phyloP scores from a whole-genome alignment of 306 rosid species.

The Cotoneaster glaucophyllus region DNA sequence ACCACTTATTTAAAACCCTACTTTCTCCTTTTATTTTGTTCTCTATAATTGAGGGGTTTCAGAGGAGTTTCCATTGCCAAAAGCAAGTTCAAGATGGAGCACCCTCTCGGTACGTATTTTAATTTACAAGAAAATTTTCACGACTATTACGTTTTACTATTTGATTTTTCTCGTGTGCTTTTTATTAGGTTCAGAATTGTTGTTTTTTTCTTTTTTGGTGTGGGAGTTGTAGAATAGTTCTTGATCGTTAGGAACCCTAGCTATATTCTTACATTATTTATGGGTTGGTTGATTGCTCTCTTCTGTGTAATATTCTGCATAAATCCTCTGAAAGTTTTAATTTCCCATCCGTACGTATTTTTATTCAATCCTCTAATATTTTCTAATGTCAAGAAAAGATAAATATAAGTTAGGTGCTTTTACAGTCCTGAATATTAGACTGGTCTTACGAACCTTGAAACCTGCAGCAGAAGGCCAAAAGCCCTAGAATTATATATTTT shows the following conservation, averaged over 20 bases:
- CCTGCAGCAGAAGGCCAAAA: not conserved
- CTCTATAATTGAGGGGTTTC: not conserved
- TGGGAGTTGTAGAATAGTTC: not conserved
- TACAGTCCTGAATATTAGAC: not conserved
- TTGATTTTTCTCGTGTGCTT: not conserved
- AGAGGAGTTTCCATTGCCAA: constrained; percentile 32
- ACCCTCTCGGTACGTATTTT: constrained; percentile 38
- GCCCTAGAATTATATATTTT: not conserved
- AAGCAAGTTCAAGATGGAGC: constrained; percentile 35
- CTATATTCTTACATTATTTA: not conserved
- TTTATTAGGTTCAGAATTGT: not conserved
- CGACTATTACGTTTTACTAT: not conserved
- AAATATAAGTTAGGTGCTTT: not conserved
- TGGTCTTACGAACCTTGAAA: not conserved
- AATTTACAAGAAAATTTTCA: not conserved
- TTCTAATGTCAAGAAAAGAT: not conserved
- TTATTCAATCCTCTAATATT: not conserved
- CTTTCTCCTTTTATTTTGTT: not conserved
- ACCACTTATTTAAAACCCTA: constrained; percentile 4
- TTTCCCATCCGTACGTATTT: not conserved
- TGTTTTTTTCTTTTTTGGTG: not conserved
- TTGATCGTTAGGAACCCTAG: not conserved
- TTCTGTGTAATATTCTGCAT: not conserved
- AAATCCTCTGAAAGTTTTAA: not conserved
- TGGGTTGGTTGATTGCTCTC: not conserved